These are phyloP conservation scores for Escallonia herrerae DNA, from an alignment of 129 eudicot genomes.

Conservation along the genomic window DNA sequence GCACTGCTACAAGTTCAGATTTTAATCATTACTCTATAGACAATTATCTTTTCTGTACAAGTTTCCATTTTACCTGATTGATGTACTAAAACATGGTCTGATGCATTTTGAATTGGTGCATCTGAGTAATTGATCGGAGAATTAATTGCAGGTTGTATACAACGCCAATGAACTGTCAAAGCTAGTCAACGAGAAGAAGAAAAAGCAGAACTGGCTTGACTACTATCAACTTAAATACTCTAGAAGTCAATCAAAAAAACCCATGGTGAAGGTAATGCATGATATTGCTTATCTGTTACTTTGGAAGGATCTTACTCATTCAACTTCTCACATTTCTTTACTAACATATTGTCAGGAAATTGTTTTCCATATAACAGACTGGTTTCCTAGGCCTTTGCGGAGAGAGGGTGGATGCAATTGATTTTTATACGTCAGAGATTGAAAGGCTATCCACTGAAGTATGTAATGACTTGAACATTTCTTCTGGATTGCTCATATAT, in stretches of 20 bases:
- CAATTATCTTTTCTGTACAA: too few species aligned
- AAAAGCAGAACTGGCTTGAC: conserved; percentile 74
- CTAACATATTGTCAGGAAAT: conserved; percentile 12
- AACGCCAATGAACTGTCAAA: conserved; percentile 55
- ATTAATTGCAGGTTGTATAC: conserved; percentile 56
- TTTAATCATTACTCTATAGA: too few species aligned
- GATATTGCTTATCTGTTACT: background rate
- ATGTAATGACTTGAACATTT: conserved; percentile 8
- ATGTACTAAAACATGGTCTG: too few species aligned
- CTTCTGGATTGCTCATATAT: too few species aligned
- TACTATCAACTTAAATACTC: conserved; percentile 61
- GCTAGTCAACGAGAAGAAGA: conserved; percentile 64
- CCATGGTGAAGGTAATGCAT: conserved; percentile 48
- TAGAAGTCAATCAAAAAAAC: conserved; percentile 54
- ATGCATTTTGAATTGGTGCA: too few species aligned
- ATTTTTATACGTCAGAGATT: conserved; percentile 40
- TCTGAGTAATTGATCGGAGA: background rate
- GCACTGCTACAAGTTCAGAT: background rate
- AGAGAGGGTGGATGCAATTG: conserved; percentile 65
- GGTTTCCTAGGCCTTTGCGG: conserved; percentile 65
- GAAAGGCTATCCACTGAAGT: conserved; percentile 47
- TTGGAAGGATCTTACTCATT: background rate
- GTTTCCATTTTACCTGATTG: too few species aligned
- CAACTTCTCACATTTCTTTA: background rate
- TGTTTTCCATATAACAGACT: conserved; percentile 37